Evolutionary conservation across 805 yeast species (phyloP), one percentile per base, ranked within the genome.

Genomic region (Candida silvicultrix): DNA sequence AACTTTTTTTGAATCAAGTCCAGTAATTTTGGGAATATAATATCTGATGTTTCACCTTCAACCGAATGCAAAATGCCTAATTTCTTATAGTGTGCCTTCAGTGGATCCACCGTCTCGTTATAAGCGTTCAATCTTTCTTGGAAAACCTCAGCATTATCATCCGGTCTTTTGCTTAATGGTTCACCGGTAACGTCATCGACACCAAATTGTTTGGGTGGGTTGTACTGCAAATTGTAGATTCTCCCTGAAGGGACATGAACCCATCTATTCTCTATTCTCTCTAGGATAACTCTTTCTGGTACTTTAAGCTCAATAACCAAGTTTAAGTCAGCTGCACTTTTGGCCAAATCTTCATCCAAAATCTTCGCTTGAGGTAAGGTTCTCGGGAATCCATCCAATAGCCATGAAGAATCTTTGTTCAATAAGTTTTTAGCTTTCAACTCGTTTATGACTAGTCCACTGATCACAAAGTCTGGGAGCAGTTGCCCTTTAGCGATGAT

Each of bases 311-410:
- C 94, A 4, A 92, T 85, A n/a, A 89, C 96, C 49, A 85, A 60
- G 56, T 88, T 89, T 45, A 90, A 60, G 14, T 66, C 59, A 1
- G 83, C 64, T 3, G 67, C 53, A 31, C 64, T 48, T 2, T 45
- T 50, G 12, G 65, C 49, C 45, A 84, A 66, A 6, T 69, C 69
- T 15, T 57, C 52, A 45, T 80, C 79, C 35, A 89, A 66, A 10
- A 71, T 74, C 36, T 62, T 58, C 0, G 97, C 97, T 65, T 90
- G 98, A 4, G 65, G 66, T 18, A 68, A 59, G 0, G 94, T 92
- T 50, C 98, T 71, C 5, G 98, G 98, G 58, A 89, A 92, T 38
- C 98, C 98, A 62, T 90, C 98, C 42, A 92, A 69, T 28, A 90
- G 68, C 87, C 95, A 90, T 6, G 80, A 67, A 1, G 80, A 53